These are phyloP conservation scores for Schizophyllum amplum DNA, from an alignment of 1,284 basidiomycete species.

Conservation along the genomic window DNA sequence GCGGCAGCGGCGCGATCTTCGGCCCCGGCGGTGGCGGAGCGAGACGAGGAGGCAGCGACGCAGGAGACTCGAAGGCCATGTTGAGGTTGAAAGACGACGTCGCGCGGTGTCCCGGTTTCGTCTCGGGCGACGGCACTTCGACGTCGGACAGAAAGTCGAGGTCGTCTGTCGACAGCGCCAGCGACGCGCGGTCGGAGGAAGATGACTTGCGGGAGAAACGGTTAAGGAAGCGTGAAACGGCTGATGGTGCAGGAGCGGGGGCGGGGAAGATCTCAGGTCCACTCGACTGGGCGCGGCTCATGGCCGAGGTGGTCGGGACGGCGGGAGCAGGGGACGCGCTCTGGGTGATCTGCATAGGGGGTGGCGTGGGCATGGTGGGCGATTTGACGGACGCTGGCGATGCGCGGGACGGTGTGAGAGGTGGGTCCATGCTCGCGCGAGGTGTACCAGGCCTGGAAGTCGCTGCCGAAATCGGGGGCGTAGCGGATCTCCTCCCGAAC, in stretches of 20 bases:
- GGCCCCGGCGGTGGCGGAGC: constrained; percentile 31
- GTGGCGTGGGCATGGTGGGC: background rate
- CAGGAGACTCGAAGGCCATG: constrained; percentile 26
- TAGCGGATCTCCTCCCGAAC: constrained; percentile 41
- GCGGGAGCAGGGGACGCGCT: constrained; percentile 2
- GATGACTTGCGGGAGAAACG: constrained; percentile 47
- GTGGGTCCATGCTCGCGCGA: background rate
- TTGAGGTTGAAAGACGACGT: constrained; percentile 5
- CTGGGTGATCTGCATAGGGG: background rate
- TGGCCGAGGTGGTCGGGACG: background rate
- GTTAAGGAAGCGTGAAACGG: constrained; percentile 62
- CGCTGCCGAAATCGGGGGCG: constrained; percentile 14
- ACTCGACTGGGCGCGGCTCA: no score
- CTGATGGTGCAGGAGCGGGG: constrained; percentile 35
- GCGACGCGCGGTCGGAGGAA: constrained; percentile 25
- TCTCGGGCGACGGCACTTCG: constrained; percentile 17
- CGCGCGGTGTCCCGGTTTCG: background rate
- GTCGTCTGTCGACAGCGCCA: constrained; percentile 63
- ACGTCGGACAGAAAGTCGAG: constrained; percentile 71
- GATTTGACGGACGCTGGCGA: background rate
- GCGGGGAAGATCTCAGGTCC: constrained; percentile 15
- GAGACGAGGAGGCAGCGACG: constrained; percentile 35
- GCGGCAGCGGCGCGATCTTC: constrained; percentile 3
- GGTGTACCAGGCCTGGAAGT: constrained; percentile 5
- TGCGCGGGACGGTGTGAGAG: constrained; percentile 1